phyloP scores from a whole-genome alignment of 805 yeast species.

The Yamadazyma takamatsuzukensis region DNA sequence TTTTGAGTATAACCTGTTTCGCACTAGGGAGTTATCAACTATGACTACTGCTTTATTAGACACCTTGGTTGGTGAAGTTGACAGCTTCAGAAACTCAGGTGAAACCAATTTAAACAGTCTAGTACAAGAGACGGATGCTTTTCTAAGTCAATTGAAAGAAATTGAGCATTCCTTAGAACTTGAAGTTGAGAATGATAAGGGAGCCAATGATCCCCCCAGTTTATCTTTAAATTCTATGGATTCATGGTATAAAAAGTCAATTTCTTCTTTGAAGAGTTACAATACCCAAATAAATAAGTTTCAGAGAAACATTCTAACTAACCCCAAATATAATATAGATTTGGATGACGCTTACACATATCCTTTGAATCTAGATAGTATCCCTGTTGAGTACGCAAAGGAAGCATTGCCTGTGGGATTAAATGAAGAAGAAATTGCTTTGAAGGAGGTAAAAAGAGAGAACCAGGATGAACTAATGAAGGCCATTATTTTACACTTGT shows the following conservation, averaged over 20 bases:
- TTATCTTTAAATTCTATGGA: slow-evolving; percentile 13
- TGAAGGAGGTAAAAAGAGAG: slow-evolving; percentile 14
- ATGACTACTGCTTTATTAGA: slow-evolving; percentile 6
- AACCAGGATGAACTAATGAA: slow-evolving; percentile 31
- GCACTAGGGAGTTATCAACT: too few species aligned
- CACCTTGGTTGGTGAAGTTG: slow-evolving; percentile 3
- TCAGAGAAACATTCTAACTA: slow-evolving; percentile 27
- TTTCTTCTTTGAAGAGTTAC: slow-evolving; percentile 29
- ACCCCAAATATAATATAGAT: slow-evolving; percentile 25
- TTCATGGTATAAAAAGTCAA: slow-evolving; percentile 35
- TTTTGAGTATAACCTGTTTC: too few species aligned
- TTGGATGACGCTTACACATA: slow-evolving; percentile 41
- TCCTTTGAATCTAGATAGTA: slow-evolving; percentile 29
- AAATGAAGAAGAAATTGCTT: slow-evolving; percentile 5
- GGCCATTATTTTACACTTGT: slow-evolving; percentile 35
- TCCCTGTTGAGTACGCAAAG: slow-evolving; percentile 17
- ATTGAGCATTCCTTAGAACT: slow-evolving; percentile 4
- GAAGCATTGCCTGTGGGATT: slow-evolving; percentile 1
- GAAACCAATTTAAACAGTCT: not conserved
- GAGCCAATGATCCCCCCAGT: slow-evolving; percentile 1
- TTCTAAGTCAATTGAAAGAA: slow-evolving; percentile 2
- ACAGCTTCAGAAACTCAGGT: slow-evolving; percentile 3
- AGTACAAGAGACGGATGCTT: not conserved
- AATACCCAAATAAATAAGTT: slow-evolving; percentile 33
- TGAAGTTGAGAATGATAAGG: slow-evolving; percentile 2